These are phyloP conservation scores for Eimeria tenella DNA, from an alignment of 169 alveolate genomes.

Conservation along the genomic window DNA sequence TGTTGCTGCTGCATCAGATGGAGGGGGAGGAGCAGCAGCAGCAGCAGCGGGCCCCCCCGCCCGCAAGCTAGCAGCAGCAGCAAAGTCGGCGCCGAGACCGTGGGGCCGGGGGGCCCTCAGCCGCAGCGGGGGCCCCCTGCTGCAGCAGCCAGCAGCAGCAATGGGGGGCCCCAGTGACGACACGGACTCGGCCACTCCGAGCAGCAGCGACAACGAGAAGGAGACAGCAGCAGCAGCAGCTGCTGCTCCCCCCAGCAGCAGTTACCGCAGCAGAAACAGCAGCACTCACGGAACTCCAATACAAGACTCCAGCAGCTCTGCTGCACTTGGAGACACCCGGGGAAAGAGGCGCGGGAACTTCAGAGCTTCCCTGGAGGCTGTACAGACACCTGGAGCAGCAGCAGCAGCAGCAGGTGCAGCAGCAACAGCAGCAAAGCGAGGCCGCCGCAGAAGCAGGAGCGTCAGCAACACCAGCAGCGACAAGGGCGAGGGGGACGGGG, in stretches of 20 bases:
- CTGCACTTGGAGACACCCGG: not conserved
- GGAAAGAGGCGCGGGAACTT: constrained; percentile 65
- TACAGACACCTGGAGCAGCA: constrained; percentile 29
- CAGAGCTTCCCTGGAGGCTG: not conserved
- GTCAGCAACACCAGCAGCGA: constrained; percentile 56
- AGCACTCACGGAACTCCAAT: constrained; percentile 21
- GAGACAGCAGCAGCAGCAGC: not conserved
- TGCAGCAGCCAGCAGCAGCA: constrained; percentile 51
- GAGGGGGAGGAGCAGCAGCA: constrained; percentile 34
- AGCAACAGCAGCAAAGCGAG: constrained; percentile 39
- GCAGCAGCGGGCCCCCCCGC: constrained; percentile 41
- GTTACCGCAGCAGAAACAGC: constrained; percentile 55
- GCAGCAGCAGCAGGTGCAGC: not conserved
- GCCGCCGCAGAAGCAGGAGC: constrained; percentile 61
- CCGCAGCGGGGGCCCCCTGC: constrained; percentile 67
- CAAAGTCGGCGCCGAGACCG: constrained; percentile 56
- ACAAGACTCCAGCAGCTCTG: constrained; percentile 5
- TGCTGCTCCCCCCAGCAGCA: constrained; percentile 6
- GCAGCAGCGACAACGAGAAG: constrained; percentile 55
- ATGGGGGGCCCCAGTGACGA: constrained; percentile 23
- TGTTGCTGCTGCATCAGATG: constrained; percentile 20
- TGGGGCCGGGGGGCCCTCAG: constrained; percentile 73
- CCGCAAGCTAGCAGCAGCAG: constrained; percentile 58
- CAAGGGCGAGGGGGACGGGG: constrained; percentile 57
- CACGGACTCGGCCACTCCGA: constrained; percentile 53